These are phyloP conservation scores for Gonapodya sp. DNA, from an alignment of 192 early-diverging fungal species.

Conservation along the genomic window DNA sequence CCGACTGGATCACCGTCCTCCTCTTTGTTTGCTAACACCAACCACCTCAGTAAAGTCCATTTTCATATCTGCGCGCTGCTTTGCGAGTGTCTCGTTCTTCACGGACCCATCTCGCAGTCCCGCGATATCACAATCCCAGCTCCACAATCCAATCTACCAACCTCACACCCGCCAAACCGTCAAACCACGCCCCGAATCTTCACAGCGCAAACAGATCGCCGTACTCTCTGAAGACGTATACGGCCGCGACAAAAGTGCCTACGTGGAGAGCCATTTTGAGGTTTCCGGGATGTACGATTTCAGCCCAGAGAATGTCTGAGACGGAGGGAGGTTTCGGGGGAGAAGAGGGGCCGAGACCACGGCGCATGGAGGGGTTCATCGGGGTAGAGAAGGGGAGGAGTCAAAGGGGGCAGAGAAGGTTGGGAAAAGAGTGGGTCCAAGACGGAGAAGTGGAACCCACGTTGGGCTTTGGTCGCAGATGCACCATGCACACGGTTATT, in stretches of 20 bases:
- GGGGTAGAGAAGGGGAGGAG: neutral
- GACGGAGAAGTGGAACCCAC: no score
- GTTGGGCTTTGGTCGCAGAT: neutral
- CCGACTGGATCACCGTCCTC: no score
- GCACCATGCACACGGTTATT: no score
- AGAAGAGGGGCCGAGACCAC: neutral
- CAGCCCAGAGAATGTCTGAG: neutral
- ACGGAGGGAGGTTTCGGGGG: neutral
- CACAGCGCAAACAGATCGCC: neutral
- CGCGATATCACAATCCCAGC: no score
- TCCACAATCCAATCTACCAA: no score
- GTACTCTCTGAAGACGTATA: slow-evolving; percentile 4
- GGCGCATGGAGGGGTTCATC: neutral
- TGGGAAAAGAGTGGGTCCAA: neutral
- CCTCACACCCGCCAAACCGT: no score
- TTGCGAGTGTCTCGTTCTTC: no score
- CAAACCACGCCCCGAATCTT: no score
- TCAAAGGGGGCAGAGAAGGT: neutral
- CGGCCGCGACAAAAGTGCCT: neutral
- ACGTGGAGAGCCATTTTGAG: slow-evolving; percentile 1
- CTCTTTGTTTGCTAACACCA: no score
- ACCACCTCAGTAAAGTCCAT: no score
- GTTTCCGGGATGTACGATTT: slow-evolving; percentile 6
- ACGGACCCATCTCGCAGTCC: no score
- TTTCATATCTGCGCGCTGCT: no score